Evolutionary conservation across 1,284 basidiomycete species (phyloP), one percentile per base, ranked within the genome.

Genomic region (Neotropicomus parvogracilis): DNA sequence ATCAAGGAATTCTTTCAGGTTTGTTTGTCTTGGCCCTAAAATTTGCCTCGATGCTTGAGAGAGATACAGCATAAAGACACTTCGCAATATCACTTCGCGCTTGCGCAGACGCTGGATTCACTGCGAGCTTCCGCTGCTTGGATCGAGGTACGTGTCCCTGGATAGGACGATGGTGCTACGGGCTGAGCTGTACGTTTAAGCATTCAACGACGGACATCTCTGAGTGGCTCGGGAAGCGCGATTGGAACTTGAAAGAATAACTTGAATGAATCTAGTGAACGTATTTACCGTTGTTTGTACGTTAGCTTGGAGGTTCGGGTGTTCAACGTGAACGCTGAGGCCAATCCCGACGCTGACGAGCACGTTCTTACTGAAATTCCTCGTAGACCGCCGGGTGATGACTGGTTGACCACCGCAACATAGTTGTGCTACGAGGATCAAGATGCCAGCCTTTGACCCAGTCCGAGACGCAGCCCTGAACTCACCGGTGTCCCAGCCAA

Each of bases 371-470:
- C 26, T 31, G n/a, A n/a, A 13, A 44, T 32, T 39, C 14, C 11
- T 46, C 39, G 20, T 32, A 21, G 16, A 41, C 28, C 37, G 14
- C 39, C 17, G 39, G 46, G 54, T 35, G 44, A 57, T 63, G 48
- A 33, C 43, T 38, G 41, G 36, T 37, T 59, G 55, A 59, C 31
- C 35, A 39, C 40, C 41, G 20, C 12, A 43, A 41, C 46, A 42
- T 32, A 46, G 35, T 19, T 37, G 20, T 39, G 24, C 14, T 34
- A 27, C 41, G 44, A 40, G 26, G 16, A 40, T 44, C 41, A 21
- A 57, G 55, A 85, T 88, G 85, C 84, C 85, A 60, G 81, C 81
- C 52, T 89, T 88, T 74, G 86, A 89, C 75, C 87, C 87, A 62
- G 86, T 88, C 52, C 79, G 85, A 63, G 85, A 88, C 75, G 85